Percentiles rank a stretch among this genome's conserved stretches.
These are phyloP conservation scores for Mikania micrantha DNA, from an alignment of 129 eudicot genomes.

Conservation along the genomic window DNA sequence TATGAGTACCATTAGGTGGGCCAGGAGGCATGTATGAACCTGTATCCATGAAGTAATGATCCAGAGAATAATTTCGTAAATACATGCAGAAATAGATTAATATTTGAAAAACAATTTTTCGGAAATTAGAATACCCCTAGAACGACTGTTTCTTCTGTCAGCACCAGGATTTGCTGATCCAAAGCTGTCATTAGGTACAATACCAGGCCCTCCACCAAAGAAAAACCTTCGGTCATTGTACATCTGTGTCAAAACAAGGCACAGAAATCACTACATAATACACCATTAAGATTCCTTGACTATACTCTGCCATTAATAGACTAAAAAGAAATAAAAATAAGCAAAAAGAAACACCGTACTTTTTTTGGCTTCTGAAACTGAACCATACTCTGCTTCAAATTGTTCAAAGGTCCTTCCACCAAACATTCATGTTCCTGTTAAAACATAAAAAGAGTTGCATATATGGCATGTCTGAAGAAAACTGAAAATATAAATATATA, in stretches of 20 bases:
- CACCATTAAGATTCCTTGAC: neutral
- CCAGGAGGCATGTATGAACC: slow-evolving; percentile 71
- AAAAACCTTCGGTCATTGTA: slow-evolving; percentile 76
- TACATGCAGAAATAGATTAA: neutral
- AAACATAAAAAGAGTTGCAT: neutral
- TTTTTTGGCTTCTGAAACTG: slow-evolving; percentile 93
- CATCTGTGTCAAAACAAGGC: slow-evolving; percentile 42
- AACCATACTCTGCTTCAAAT: slow-evolving; percentile 95
- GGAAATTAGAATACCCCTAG: slow-evolving; percentile 52
- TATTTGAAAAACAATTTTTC: neutral
- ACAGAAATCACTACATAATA: neutral
- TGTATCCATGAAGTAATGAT: slow-evolving; percentile 10
- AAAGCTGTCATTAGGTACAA: slow-evolving; percentile 56
- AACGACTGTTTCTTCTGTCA: slow-evolving; percentile 72
- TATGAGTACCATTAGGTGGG: slow-evolving; percentile 78
- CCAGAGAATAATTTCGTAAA: neutral
- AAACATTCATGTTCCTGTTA: slow-evolving; percentile 85
- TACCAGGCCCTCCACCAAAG: slow-evolving; percentile 87
- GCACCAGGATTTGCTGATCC: slow-evolving; percentile 46
- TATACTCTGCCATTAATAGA: neutral
- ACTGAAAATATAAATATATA: neutral
- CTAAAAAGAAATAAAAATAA: neutral
- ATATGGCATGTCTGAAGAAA: neutral
- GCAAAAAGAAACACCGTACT: slow-evolving; percentile 24
- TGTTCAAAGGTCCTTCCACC: slow-evolving; percentile 91